Conservation (phyloP, 257 asterid species). For the Thymus quinquecostatus region DNA sequence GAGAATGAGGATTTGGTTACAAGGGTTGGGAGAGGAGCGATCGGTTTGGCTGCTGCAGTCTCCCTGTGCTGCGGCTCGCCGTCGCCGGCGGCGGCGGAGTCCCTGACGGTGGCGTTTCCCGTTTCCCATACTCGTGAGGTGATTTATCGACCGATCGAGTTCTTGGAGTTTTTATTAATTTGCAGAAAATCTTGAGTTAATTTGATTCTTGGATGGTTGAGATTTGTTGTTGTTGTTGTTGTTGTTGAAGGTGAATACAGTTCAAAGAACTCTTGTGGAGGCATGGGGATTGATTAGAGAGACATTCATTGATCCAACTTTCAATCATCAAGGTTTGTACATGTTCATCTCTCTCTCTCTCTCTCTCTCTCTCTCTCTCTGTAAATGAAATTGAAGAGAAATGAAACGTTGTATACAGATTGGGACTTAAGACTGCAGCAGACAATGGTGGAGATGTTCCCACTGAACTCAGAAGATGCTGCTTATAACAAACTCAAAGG, state of each 20-base stretch:
- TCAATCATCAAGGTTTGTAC: constrained; percentile 85
- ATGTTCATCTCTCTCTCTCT: neutral
- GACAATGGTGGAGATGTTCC: constrained; percentile 91
- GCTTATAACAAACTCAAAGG: constrained; percentile 89
- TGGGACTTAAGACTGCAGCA: constrained; percentile 95
- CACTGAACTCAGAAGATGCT: constrained; percentile 89
- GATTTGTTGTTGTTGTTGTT: neutral
- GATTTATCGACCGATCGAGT: neutral
- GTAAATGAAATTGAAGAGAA: neutral
- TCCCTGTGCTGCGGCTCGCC: constrained; percentile 60
- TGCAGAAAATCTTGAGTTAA: neutral
- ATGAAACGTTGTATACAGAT: constrained; percentile 46
- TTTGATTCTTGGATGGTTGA: neutral
- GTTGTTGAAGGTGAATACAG: constrained; percentile 71
- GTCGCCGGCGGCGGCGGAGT: constrained; percentile 73
- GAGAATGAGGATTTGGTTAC: constrained; percentile 46
- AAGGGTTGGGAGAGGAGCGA: constrained; percentile 57
- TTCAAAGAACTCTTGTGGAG: constrained; percentile 92
- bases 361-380: neutral
- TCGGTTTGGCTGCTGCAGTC: constrained; percentile 76
- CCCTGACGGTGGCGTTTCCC: constrained; percentile 89
- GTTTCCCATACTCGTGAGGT: constrained; percentile 91
- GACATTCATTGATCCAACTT: constrained; percentile 94
- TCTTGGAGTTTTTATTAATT: neutral
- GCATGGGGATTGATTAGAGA: constrained; percentile 97